Evolutionary conservation across 352 stramenopile genomes (phyloP), one percentile per base, ranked within the genome.

Genomic region (Chloridella minuta): DNA sequence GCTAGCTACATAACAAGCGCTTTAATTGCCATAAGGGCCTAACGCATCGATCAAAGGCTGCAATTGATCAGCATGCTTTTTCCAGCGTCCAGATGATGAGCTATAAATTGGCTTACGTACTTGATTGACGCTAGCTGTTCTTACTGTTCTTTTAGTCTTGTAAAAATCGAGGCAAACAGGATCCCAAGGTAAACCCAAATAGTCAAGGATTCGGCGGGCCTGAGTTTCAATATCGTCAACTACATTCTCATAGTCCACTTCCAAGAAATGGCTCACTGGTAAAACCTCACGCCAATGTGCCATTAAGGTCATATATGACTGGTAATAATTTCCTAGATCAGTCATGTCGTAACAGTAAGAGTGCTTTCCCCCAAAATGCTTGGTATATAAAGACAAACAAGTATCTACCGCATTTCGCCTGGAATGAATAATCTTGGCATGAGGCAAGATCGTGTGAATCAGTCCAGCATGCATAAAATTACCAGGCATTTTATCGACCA

Each of bases 401-500:
- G 27, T 23, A 23, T 80, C 85, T 24, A 23, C 21, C 0, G 16
- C 0, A n/a, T 21, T 85, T 2, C 85, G 27, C 21, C 27, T 86
- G 24, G 2, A 87, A 2, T 87, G 85, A 80, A 87, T 21, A 22
- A 87, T 23, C 2, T 86, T 86, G 2, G 85, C 85, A 80, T 85
- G 16, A 1, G 85, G 85, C 18, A 87, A 27, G 2, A 28, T 51
- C 18, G 16, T 27, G 27, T 80, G 85, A 22, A 87, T 21, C n/a
- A 87, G 2, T 2, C 85, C 85, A 22, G 85, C 28, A 24, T 80
- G n/a, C 21, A 86, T 16, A 80, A 86, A 87, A n/a, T 87, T 28
- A 2, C 1, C 18, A 85, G 86, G 85, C 85, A 87, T 87, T 22
- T 87, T 87, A 27, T 87, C 85, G 2, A 87, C 85, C 18, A 86